Evolutionary conservation across 306 rosid genomes (phyloP).

Genomic region (Vigna angularis): DNA sequence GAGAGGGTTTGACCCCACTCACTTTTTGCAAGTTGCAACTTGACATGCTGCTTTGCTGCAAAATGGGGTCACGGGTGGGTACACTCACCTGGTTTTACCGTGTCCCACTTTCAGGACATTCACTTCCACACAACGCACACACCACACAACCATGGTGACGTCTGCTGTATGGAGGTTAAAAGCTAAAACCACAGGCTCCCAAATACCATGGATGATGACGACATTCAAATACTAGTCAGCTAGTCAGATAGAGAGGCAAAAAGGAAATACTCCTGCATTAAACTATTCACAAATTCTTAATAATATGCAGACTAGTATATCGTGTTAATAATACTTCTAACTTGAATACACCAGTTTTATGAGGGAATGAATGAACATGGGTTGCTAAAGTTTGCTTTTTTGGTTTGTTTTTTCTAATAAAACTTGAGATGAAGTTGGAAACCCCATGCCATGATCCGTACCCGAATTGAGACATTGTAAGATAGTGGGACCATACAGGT

Average conservation of each 20-base stretch:
- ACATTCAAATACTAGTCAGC: background rate
- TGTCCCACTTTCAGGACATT: slow-evolving; percentile 11
- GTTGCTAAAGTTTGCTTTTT: background rate
- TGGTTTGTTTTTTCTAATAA: background rate
- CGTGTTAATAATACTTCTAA: background rate
- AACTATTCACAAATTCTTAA: too few species aligned
- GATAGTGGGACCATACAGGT: slow-evolving; percentile 6
- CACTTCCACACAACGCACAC: slow-evolving; percentile 4
- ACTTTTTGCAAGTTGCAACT: slow-evolving; percentile 13
- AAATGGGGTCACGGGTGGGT: slow-evolving; percentile 39
- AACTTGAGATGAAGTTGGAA: slow-evolving; percentile 6
- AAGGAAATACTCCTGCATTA: background rate
- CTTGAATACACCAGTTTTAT: background rate
- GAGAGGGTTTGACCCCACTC: slow-evolving; percentile 53
- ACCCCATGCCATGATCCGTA: slow-evolving; percentile 16
- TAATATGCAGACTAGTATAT: background rate
- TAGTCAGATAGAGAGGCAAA: background rate
- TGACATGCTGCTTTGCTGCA: slow-evolving; percentile 13
- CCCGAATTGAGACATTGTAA: background rate
- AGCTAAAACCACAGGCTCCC: slow-evolving; percentile 4
- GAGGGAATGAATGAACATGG: background rate
- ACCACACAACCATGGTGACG: background rate
- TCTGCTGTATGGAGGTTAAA: background rate
- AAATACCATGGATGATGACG: background rate
- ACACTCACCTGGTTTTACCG: slow-evolving; percentile 18